These are phyloP conservation scores for Penicillium freii DNA, from an alignment of 2,329 filamentous ascomycete species.

Conservation along the genomic window DNA sequence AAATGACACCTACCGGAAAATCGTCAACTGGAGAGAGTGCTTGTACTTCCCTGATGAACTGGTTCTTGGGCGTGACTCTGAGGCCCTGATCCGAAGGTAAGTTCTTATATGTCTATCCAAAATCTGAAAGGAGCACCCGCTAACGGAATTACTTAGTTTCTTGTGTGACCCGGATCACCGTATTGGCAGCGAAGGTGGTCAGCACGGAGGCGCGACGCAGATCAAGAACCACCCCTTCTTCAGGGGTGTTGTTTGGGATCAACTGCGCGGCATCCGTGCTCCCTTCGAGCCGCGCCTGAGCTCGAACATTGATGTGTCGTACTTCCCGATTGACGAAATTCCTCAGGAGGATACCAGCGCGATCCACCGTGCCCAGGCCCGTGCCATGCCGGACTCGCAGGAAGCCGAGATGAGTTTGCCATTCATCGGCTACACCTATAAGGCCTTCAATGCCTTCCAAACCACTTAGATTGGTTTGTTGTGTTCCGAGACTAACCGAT, in stretches of 20 bases:
- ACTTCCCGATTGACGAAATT: constrained; percentile 98
- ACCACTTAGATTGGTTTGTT: constrained; percentile 30
- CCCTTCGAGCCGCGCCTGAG: constrained; percentile 93
- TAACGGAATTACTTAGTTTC: constrained; percentile 56
- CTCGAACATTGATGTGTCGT: constrained; percentile 92
- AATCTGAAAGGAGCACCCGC: constrained; percentile 25
- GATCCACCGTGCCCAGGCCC: constrained; percentile 77
- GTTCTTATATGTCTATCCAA: constrained; percentile 24
- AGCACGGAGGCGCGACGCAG: constrained; percentile 73
- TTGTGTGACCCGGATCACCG: constrained; percentile 93
- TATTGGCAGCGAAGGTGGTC: constrained; percentile 66
- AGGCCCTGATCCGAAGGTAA: constrained; percentile 88
- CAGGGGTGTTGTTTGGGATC: constrained; percentile 92
- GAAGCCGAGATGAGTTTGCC: constrained; percentile 93
- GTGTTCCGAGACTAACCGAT: constrained; percentile 17
- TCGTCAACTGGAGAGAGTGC: constrained; percentile 95
- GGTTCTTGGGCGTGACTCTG: constrained; percentile 80
- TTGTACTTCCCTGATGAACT: constrained; percentile 97
- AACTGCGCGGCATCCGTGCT: constrained; percentile 84
- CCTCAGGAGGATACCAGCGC: constrained; percentile 94
- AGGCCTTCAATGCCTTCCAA: constrained; percentile 77
- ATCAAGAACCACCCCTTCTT: constrained; percentile 96
- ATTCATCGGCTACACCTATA: constrained; percentile 96
- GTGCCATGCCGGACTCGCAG: constrained; percentile 70
- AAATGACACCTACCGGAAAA: constrained; percentile 97